Evolutionary conservation across 371 early-diverging fungal genomes (phyloP).

Genomic region (Actinomortierella ambigua): DNA sequence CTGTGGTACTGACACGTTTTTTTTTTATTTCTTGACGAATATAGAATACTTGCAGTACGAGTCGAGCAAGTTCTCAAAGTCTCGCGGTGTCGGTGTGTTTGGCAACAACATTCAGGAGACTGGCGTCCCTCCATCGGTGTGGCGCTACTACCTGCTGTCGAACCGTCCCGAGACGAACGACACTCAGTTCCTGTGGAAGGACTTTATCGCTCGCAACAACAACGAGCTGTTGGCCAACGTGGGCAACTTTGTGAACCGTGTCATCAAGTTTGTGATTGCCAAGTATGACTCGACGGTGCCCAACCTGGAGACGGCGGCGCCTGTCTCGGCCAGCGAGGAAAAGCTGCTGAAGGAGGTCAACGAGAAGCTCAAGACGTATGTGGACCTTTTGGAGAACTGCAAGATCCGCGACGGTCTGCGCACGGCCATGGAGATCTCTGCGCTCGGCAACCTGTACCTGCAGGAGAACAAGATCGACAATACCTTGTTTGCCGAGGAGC

Average conservation of each 20-base stretch:
- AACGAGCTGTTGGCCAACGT: slow-evolving; percentile 96
- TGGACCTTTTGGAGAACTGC: slow-evolving; percentile 81
- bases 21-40: slow-evolving; percentile 1
- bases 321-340: slow-evolving; percentile 61
- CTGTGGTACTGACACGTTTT: slow-evolving; percentile 2
- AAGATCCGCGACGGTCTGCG: slow-evolving; percentile 88
- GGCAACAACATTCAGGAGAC: slow-evolving; percentile 95
- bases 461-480: slow-evolving; percentile 94
- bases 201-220: slow-evolving; percentile 95
- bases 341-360: slow-evolving; percentile 86
- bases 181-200: slow-evolving; percentile 95
- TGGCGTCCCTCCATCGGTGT: slow-evolving; percentile 93
- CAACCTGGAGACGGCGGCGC: slow-evolving; percentile 54
- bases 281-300: slow-evolving; percentile 88
- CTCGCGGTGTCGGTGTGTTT: slow-evolving; percentile 98
- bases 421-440: slow-evolving; percentile 92
- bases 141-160: slow-evolving; percentile 98
- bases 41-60: slow-evolving; percentile 99
- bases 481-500: slow-evolving; percentile 76
- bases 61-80: slow-evolving; percentile 98
- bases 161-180: slow-evolving; percentile 98
- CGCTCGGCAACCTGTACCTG: slow-evolving; percentile 94
- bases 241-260: slow-evolving; percentile 99
- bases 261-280: slow-evolving; percentile 90
- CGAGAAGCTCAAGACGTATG: slow-evolving; percentile 75